Evolutionary conservation across 208 protist species (phyloP), one percentile per base, ranked within the genome.

Genomic region (Endotrypanum monterogeii): DNA sequence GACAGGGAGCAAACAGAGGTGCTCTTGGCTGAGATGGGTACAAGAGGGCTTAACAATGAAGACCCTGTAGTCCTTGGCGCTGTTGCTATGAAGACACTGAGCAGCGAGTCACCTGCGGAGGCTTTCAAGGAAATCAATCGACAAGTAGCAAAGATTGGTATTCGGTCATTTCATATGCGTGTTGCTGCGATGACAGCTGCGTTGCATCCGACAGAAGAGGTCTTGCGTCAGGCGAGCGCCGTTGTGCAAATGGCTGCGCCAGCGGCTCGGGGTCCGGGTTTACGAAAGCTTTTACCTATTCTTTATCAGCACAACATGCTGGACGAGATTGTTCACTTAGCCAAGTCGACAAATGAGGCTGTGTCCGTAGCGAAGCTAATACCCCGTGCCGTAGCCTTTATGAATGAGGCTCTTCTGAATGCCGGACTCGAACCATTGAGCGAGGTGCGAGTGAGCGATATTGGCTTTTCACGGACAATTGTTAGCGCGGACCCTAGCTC

Each of bases 381-480:
- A 52, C 89, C 87, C 1, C 74, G 71, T n/a, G 85, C 81, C 14
- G 74, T 91, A 30, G 90, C 90, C 25, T 94, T 97, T 68, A 73
- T 91, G 35, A 97, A 97, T 70, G 86, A 91, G 46, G 89, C 92
- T 35, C 73, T 94, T 39, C 30, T 81, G 16, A 79, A 76, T n/a
- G 72, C 88, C 2, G 88, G 88, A 4, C 74, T 86, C 14, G 35
- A 77, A 28, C 86, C 92, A 12, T 71, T 94, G 2, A 88, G 76
- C 9, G 69, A 81, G 11, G 18, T 89, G 30, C 71, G 74, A n/a
- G 74, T 80, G 12, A 87, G 76, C 60, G 85, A 92, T 35, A 83
- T 88, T 20, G 75, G 79, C 8, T 79, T 77, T 44, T 71, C 67
- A 11, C 65, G 68, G 54, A 28, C 12, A 60, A 51, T 32, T 25